phyloP scores from a whole-genome alignment of 2,329 filamentous ascomycete genomes.

The Pyricularia grisea region DNA sequence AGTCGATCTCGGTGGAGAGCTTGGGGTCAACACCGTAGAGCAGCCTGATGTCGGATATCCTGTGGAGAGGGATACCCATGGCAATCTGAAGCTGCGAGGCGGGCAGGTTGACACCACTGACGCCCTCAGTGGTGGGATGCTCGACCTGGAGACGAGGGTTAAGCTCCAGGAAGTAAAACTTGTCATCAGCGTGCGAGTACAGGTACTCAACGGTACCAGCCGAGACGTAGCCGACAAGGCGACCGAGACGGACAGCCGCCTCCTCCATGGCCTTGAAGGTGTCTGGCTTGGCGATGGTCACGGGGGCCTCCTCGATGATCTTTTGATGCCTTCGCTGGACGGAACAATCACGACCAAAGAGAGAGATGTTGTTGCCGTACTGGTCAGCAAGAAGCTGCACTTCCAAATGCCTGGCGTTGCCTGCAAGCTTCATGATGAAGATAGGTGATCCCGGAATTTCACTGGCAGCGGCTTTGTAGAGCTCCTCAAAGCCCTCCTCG shows the following conservation, averaged over 20 bases:
- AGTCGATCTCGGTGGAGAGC: conserved; percentile 81
- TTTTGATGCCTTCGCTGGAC: conserved; percentile 98
- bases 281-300: conserved; percentile 81
- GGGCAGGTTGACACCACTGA: conserved; percentile 92
- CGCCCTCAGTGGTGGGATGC: conserved; percentile 99
- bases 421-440: conserved; percentile 99
- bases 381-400: conserved; percentile 96
- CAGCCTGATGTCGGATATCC: conserved; percentile 91
- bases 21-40: conserved; percentile 93
- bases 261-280: conserved; percentile 97
- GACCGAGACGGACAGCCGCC: conserved; percentile 86
- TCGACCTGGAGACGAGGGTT: conserved; percentile 99
- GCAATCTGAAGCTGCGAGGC: conserved; percentile 97
- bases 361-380: conserved; percentile 98
- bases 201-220: conserved; percentile 98
- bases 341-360: conserved; percentile 97
- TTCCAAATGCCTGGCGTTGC: conserved; percentile 92
- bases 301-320: conserved; percentile 98
- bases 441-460: conserved; percentile 98
- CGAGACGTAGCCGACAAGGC: conserved; percentile 94
- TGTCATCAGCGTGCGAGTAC: conserved; percentile 95
- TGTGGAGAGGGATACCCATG: conserved; percentile 94
- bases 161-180: conserved; percentile 98
- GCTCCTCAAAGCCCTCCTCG: conserved; percentile 73
- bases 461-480: conserved; percentile 93